A percentile compares a stretch with the other conserved stretches of the same genome.
These are phyloP conservation scores for Neurospora sp. DNA, from an alignment of 495 filamentous ascomycete genomes.

Conservation along the genomic window DNA sequence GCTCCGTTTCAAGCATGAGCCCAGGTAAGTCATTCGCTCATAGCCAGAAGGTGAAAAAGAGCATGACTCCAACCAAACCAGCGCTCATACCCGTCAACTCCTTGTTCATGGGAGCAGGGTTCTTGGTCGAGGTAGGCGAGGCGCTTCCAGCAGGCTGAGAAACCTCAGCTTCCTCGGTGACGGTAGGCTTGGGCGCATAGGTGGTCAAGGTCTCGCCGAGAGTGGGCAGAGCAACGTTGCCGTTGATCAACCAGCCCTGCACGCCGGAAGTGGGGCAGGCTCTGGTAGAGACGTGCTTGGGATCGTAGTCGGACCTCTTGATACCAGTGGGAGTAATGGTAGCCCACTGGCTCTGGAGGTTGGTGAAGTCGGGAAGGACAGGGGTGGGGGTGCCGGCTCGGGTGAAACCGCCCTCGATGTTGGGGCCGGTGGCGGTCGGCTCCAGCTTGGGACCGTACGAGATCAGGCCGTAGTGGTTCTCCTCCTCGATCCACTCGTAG, in stretches of 20 bases:
- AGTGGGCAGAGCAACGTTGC: conserved; percentile 57
- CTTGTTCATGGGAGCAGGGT: conserved; percentile 32
- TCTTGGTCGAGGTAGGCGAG: conserved; percentile 18
- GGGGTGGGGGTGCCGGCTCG: conserved; percentile 67
- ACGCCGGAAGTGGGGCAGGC: conserved; percentile 62
- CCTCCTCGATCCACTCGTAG: conserved; percentile 86
- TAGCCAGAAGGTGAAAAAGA: conserved; percentile 44
- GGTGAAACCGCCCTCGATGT: conserved; percentile 55
- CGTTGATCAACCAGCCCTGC: conserved; percentile 62
- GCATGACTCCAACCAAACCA: conserved; percentile 42
- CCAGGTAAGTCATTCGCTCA: conserved; percentile 9
- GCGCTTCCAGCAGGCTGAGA: conserved; percentile 8
- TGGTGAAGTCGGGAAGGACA: conserved; percentile 63
- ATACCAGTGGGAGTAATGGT: conserved; percentile 61
- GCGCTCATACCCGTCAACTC: conserved; percentile 45
- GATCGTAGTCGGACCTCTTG: conserved; percentile 50
- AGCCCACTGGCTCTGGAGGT: conserved; percentile 69
- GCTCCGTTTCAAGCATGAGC: neutral
- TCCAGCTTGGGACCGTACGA: conserved; percentile 55
- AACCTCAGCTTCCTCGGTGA: neutral
- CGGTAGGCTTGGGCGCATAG: conserved; percentile 16
- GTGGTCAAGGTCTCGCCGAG: conserved; percentile 44
- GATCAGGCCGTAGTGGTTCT: conserved; percentile 77
- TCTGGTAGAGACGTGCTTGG: conserved; percentile 46
- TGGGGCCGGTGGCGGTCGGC: conserved; percentile 35